A percentile compares a stretch with the other conserved stretches of the same genome.
phyloP scores from a whole-genome alignment of 2,329 filamentous ascomycete genomes.

The Cladosporium halotolerans region DNA sequence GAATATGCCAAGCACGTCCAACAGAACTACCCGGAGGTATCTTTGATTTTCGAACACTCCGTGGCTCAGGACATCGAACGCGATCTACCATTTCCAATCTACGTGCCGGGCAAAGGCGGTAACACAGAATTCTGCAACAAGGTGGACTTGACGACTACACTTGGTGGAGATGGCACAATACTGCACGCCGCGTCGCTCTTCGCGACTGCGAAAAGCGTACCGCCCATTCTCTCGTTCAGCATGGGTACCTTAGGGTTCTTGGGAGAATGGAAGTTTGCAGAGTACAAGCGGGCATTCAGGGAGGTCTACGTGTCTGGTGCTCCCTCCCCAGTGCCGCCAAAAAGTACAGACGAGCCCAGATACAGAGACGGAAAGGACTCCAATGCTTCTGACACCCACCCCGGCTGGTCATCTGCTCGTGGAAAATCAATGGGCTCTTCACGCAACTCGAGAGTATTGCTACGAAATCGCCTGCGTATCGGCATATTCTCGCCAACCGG shows the following conservation, averaged over 20 bases:
- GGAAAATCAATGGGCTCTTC: conserved; percentile 75
- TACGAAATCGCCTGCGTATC: conserved; percentile 81
- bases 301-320: conserved; percentile 85
- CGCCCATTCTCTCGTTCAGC: conserved; percentile 87
- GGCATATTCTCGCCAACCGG: conserved; percentile 71
- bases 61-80: conserved; percentile 68
- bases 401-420: conserved; percentile 65
- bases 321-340: conserved; percentile 17
- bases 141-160: conserved; percentile 80
- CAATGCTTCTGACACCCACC: conserved; percentile 21
- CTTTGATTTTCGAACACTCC: conserved; percentile 74
- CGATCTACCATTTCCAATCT: conserved; percentile 66
- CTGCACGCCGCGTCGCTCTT: conserved; percentile 81
- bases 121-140: conserved; percentile 58
- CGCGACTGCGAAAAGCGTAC: conserved; percentile 72
- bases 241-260: conserved; percentile 95
- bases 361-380: conserved; percentile 12
- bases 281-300: conserved; percentile 86
- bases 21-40: conserved; percentile 70
- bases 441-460: conserved; percentile 71
- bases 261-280: conserved; percentile 91
- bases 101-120: conserved; percentile 34
- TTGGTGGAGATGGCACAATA: conserved; percentile 91
- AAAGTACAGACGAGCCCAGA: conserved; percentile 19
- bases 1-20: conserved; percentile 65